Conservation (phyloP, 2,329 filamentous ascomycete genomes). For the Hirsutella thompsonii region DNA sequence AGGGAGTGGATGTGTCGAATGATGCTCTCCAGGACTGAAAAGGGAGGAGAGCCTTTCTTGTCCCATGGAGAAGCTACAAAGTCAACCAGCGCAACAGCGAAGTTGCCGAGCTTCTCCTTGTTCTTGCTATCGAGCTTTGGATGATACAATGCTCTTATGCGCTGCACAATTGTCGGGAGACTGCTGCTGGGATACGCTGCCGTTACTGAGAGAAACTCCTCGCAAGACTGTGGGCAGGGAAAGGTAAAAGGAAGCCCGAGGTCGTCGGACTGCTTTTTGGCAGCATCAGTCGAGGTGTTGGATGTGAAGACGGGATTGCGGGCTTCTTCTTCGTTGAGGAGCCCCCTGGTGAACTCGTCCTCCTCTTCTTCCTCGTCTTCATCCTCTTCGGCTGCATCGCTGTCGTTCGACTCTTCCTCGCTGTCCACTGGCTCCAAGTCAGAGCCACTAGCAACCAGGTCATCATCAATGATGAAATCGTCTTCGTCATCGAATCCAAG, state of each 20-base stretch:
- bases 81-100: slow-evolving; percentile 53
- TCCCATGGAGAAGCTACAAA: slow-evolving; percentile 39
- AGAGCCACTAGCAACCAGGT: slow-evolving; percentile 73
- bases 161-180: slow-evolving; percentile 68
- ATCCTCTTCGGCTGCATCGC: slow-evolving; percentile 16
- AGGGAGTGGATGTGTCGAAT: slow-evolving; percentile 88
- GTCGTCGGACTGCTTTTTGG: slow-evolving; percentile 27
- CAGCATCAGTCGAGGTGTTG: slow-evolving; percentile 26
- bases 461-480: slow-evolving; percentile 82
- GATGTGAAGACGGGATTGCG: slow-evolving; percentile 37
- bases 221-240: slow-evolving; percentile 66
- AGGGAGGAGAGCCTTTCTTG: slow-evolving; percentile 35
- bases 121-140: slow-evolving; percentile 75
- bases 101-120: slow-evolving; percentile 65
- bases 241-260: slow-evolving; percentile 70
- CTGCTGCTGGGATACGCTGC: slow-evolving; percentile 48
- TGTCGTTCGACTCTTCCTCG: slow-evolving; percentile 35
- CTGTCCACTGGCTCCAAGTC: slow-evolving; percentile 47
- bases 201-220: slow-evolving; percentile 58
- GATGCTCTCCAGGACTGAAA: slow-evolving; percentile 62
- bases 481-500: slow-evolving; percentile 85
- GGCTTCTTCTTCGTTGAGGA: slow-evolving; percentile 46
- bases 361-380: slow-evolving; percentile 32
- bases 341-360: slow-evolving; percentile 60
- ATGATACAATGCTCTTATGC: slow-evolving; percentile 86